phyloP scores from a whole-genome alignment of 805 yeast genomes.

The Blastobotrys attinorum region DNA sequence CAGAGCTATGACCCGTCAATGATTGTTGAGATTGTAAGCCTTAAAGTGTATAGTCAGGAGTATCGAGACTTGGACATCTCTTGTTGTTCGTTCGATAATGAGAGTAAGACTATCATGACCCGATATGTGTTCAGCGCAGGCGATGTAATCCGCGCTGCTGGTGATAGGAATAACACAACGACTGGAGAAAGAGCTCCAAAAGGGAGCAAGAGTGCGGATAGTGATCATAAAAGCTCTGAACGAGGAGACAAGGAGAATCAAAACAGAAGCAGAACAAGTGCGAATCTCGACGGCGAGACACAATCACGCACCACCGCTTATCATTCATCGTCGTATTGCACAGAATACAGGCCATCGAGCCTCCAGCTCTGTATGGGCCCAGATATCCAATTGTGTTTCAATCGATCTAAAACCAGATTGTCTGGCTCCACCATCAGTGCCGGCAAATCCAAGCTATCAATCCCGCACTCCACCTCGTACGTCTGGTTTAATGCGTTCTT shows the following conservation, averaged over 20 bases:
- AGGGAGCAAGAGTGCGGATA: too few relatives aligned
- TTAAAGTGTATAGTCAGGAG: constrained; percentile 13
- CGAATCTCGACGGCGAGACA: too few relatives aligned
- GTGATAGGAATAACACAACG: too few relatives aligned
- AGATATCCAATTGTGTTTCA: constrained; percentile 17
- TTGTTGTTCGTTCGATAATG: constrained; percentile 14
- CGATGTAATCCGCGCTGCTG: too few relatives aligned
- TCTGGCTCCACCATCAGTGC: too few relatives aligned
- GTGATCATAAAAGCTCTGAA: too few relatives aligned
- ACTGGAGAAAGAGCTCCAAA: too few relatives aligned
- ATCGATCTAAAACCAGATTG: constrained; percentile 2
- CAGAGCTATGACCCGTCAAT: constrained; percentile 13
- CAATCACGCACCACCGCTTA: too few relatives aligned
- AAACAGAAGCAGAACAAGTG: too few relatives aligned
- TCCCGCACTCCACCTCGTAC: constrained; percentile 24
- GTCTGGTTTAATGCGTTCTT: constrained; percentile 40
- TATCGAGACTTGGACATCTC: constrained; percentile 18
- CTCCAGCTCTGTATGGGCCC: constrained; percentile 14
- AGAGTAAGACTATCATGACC: constrained; percentile 11
- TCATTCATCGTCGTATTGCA: constrained; percentile 4
- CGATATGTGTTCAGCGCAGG: constrained; percentile 10
- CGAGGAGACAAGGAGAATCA: too few relatives aligned
- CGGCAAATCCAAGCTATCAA: too few relatives aligned
- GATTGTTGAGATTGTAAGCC: constrained; percentile 15
- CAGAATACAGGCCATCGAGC: constrained; percentile 8